These are phyloP conservation scores for Trichosporon asahii DNA, from an alignment of 1,284 basidiomycete genomes.

Conservation along the genomic window DNA sequence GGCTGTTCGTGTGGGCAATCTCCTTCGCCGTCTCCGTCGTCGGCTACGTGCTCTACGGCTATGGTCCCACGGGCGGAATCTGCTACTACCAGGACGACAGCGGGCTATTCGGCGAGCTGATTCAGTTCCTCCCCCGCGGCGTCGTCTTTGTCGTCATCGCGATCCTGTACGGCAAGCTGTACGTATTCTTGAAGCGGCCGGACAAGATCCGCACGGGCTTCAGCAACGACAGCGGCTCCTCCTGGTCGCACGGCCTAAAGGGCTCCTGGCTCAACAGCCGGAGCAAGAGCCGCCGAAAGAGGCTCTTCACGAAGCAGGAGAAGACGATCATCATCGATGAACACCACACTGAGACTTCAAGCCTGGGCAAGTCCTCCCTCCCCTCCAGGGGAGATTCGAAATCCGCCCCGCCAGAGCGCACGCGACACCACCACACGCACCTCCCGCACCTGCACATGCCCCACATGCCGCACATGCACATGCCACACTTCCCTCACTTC, in stretches of 20 bases:
- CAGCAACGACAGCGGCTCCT: conserved; percentile 19
- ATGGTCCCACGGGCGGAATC: conserved; percentile 42
- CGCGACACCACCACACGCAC: background rate
- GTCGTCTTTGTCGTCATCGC: conserved; percentile 47
- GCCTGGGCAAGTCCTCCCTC: background rate
- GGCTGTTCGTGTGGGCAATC: conserved; percentile 43
- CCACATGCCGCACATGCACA: background rate
- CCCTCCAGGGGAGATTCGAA: background rate
- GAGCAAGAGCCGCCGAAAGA: background rate
- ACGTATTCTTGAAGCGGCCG: conserved; percentile 52
- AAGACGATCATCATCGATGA: conserved; percentile 8
- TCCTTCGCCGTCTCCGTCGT: conserved; percentile 36
- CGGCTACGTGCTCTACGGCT: conserved; percentile 44
- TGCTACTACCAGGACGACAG: conserved; percentile 47
- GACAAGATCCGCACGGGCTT: conserved; percentile 48
- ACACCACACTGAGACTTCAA: background rate
- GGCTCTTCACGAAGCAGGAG: background rate
- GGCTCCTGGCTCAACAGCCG: conserved; percentile 17
- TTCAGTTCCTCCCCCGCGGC: conserved; percentile 49
- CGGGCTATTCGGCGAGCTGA: conserved; percentile 44
- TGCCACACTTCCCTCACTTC: background rate
- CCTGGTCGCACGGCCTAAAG: conserved; percentile 1
- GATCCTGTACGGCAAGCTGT: conserved; percentile 49
- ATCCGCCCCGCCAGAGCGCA: background rate
- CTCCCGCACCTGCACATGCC: background rate